Conservation (phyloP, 2,329 filamentous ascomycete species). For the Pyricularia sp. region DNA sequence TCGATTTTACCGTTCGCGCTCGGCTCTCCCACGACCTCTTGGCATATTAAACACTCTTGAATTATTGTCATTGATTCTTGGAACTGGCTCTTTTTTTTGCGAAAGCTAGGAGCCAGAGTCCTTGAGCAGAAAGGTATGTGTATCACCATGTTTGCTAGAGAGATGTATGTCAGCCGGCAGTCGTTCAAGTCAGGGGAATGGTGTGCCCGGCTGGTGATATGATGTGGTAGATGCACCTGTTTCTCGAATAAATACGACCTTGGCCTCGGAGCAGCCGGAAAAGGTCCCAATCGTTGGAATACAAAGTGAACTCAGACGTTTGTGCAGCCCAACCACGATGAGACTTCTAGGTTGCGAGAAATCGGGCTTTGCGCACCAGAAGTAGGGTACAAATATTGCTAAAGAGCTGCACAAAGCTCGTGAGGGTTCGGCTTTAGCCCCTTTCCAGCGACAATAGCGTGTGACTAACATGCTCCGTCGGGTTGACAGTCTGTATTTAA, state of each 20-base stretch:
- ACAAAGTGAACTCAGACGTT: not conserved
- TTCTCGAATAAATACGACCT: not conserved
- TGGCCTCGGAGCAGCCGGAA: not conserved
- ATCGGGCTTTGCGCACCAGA: not conserved
- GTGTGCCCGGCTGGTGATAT: not conserved
- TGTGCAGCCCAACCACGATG: not conserved
- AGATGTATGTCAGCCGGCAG: not conserved
- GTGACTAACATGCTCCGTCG: not conserved
- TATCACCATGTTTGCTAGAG: not conserved
- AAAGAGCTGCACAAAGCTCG: not conserved
- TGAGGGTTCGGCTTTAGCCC: not conserved
- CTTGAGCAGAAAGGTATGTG: not conserved
- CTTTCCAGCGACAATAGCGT: not conserved
- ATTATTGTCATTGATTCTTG: not conserved
- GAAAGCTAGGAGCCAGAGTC: not conserved
- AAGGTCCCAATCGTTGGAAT: not conserved
- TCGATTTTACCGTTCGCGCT: constrained; percentile 28
- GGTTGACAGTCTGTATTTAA: not conserved
- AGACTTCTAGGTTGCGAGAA: not conserved
- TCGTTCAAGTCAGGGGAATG: not conserved
- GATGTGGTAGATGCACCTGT: not conserved
- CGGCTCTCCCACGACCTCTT: constrained; percentile 26
- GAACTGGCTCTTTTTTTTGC: not conserved
- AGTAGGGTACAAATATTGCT: not conserved
- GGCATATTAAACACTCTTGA: constrained; percentile 29